Evolutionary conservation across 2,329 filamentous ascomycete species (phyloP), one percentile per base, ranked within the genome.

Genomic region (Arthrinium puccinioides): DNA sequence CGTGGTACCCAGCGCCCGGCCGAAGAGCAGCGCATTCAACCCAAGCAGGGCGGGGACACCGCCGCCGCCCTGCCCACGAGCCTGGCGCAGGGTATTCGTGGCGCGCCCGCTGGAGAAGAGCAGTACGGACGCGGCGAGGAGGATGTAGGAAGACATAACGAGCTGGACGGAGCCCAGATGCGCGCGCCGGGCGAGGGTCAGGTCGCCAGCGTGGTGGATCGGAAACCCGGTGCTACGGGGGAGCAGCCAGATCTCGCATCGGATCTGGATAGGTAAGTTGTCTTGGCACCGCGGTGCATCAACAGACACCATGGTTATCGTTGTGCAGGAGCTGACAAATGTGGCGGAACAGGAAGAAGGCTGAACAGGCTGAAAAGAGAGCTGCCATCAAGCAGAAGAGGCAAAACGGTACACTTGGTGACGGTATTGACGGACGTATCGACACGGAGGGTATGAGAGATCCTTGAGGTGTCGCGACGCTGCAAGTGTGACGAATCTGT

Each of bases 161-260:
- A 57, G 30, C 35, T 56, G 2, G 55, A 58, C 2, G 55, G 53
- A 18, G 52, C 53, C 1, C 45, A 53, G 43, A 56, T 58, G 53
- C 42, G 47, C 3, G 44, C 47, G 1, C 42, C 52, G 1, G 52
- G 46, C 10, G 55, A 58, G 38, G 54, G 55, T 20, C 44, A 46
- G 15, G 51, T 57, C 10, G 51, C 53, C 4, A 37, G 39, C 18
- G 52, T 36, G 3, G 54, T 58, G 5, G 38, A 44, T 16, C 32
- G 41, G 3, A 57, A 55, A 38, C 39, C 52, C 1, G 54, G 55
- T 2, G 55, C 53, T 4, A 41, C 32, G 9, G 52, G 54, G 6
- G 32, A 38, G 4, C 43, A 56, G 43, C 53, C 51, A n/a, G 54
- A 58, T 42, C 32, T 58, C 13, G 50, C 47, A 10, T 43, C 47